Percentiles rank a stretch among this genome's conserved stretches.
phyloP scores from a whole-genome alignment of 768 basidiomycete species.

The Termitomyces sp. region DNA sequence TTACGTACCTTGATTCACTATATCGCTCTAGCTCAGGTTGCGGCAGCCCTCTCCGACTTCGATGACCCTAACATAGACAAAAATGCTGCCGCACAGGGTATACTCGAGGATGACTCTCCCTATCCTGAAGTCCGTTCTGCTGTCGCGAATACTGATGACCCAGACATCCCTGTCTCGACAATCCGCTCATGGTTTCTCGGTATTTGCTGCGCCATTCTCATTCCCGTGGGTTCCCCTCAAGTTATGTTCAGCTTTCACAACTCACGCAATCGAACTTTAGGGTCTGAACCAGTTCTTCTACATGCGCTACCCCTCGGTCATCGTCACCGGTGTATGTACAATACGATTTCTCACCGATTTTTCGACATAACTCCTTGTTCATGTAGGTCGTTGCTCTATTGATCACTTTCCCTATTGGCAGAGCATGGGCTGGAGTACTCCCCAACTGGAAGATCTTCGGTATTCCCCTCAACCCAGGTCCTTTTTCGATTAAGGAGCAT shows the following conservation, averaged over 20 bases:
- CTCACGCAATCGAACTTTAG: conserved; percentile 13
- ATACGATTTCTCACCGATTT: neutral
- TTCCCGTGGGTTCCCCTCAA: conserved; percentile 31
- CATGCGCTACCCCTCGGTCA: conserved; percentile 70
- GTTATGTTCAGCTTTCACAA: neutral
- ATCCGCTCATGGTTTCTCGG: conserved; percentile 73
- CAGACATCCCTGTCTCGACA: conserved; percentile 53
- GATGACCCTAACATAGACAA: conserved; percentile 54
- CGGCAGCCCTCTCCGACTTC: conserved; percentile 32
- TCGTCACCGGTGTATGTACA: conserved; percentile 40
- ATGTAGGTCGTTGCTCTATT: conserved; percentile 60
- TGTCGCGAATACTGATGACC: conserved; percentile 69
- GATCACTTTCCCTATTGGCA: conserved; percentile 61
- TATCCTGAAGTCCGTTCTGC: conserved; percentile 71
- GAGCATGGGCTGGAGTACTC: conserved; percentile 48
- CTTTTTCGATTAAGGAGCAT: conserved; percentile 73
- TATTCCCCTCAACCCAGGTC: conserved; percentile 55
- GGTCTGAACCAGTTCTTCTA: conserved; percentile 74
- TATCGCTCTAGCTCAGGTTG: conserved; percentile 17
- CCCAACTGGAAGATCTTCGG: conserved; percentile 52
- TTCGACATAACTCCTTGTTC: neutral
- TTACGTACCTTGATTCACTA: neutral
- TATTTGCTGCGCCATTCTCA: conserved; percentile 59
- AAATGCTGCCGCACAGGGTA: conserved; percentile 34
- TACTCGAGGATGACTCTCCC: conserved; percentile 59